Evolutionary conservation across 176 grass and related monocot species (phyloP).

Genomic region (Oryza nivara): DNA sequence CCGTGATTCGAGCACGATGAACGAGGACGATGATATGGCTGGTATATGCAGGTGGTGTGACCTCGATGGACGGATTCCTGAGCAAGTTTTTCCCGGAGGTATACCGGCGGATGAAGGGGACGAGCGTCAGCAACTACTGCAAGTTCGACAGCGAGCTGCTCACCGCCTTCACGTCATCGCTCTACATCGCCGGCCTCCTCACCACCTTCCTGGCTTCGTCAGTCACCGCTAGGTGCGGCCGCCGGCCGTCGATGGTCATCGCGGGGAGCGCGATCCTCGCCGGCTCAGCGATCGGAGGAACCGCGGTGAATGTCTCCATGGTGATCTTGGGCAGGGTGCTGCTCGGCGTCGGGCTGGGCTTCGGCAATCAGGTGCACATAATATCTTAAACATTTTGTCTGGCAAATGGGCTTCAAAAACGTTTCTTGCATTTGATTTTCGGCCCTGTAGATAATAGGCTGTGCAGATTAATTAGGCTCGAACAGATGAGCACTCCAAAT

Average conservation of each 20-base stretch:
- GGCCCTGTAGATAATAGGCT: too few relatives aligned
- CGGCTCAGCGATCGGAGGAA: constrained; percentile 46
- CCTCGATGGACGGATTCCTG: constrained; percentile 76
- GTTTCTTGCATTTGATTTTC: too few relatives aligned
- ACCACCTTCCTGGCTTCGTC: constrained; percentile 56
- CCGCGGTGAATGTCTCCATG: constrained; percentile 61
- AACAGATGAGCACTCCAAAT: too few relatives aligned
- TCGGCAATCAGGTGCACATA: constrained; percentile 41
- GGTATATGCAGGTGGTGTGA: constrained; percentile 55
- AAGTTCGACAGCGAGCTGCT: too few relatives aligned
- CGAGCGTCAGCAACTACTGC: constrained; percentile 82
- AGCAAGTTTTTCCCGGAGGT: constrained; percentile 75
- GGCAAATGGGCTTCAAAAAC: too few relatives aligned
- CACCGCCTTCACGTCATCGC: constrained; percentile 44
- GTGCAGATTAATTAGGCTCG: too few relatives aligned
- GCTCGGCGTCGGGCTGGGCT: constrained; percentile 70
- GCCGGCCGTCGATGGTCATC: constrained; percentile 58
- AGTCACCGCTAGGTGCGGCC: constrained; percentile 46
- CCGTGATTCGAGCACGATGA: too few relatives aligned
- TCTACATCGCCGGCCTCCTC: constrained; percentile 67
- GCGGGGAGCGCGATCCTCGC: constrained; percentile 62
- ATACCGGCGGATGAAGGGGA: constrained; percentile 60
- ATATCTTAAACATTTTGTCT: too few relatives aligned
- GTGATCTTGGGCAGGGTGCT: constrained; percentile 59
- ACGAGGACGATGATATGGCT: too few relatives aligned